Evolutionary conservation across 176 grass and related monocot genomes (phyloP), one percentile per base, ranked within the genome.

Genomic region (Carex kokanica): DNA sequence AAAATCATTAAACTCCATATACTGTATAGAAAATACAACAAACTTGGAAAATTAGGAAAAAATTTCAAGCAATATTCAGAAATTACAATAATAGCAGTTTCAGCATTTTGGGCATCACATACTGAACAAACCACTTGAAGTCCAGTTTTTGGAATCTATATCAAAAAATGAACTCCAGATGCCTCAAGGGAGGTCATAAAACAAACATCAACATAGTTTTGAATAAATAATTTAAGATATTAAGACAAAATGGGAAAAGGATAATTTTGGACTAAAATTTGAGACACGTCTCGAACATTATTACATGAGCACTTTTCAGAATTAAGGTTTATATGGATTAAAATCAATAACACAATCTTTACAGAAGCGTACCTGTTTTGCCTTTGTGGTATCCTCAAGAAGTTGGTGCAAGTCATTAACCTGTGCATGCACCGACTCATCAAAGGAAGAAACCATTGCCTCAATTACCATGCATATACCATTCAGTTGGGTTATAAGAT

Each of bases 381-480:
- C 86, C 88, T 91, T 98, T 80, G 89, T 56, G 86, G 88, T 89
- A 82, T 82, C 88, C 69, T 93, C 95, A 56, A 93, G 86, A 21
- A 98, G 92, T 41, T 86, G 84, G 86, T 98, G 95, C 67, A 98
- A 85, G 84, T 98, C 95, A 78, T 85, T 86, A 80, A 93, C 67
- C 84, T 94, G 95, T 77, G 87, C 86, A 6, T 88, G 81, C 86
- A 87, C 78, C 57, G 95, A 73, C 52, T 91, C 91, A 24, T 88
- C 91, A 80, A 98, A 94, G 68, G 89, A 95, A 87, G 86, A 55
- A 34, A 91, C 66, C 87, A 98, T 98, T 85, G 85, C 92, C 87
- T 95, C 95, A 61, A 98, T 85, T 78, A 98, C 87, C 83, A 51
- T 98, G 84, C 85, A 95, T 85, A 98, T 87, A 80, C 92, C 92